Evolutionary conservation across 208 protist genomes (phyloP), one percentile per base, ranked within the genome.

Genomic region (Herpetomonas samuelpessoai): DNA sequence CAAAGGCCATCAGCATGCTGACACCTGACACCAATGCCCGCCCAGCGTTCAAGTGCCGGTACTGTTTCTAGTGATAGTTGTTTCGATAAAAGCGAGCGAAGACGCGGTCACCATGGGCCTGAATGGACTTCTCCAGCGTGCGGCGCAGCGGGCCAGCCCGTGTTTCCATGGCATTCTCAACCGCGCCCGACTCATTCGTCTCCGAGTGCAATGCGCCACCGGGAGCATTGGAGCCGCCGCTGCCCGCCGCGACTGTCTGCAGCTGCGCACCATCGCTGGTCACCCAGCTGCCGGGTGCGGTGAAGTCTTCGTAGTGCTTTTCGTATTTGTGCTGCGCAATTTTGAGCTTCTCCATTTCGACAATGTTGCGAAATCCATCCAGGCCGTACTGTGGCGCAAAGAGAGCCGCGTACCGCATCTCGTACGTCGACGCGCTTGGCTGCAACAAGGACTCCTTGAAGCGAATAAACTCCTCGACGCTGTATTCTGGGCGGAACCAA

Each of bases 401-500:
- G 35, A 91, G 28, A 18, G 83, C 70, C 1, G 81, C 81, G 58
- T 92, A 95, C 14, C 89, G 89, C 86, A 95, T 88, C 68, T 95
- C 85, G 68, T 81, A 90, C 19, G 71, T 76, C 24, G 83, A 83
- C 28, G 89, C 89, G 31, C 83, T 91, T 3, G 89, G 89, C 72
- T 91, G 85, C 39, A 95, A 74, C 26, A 95, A 59, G 30, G 81
- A 88, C 65, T 95, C 85, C 66, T 92, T 92, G 62, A 91, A 95
- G 47, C 89, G 85, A 26, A 95, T 89, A 56, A 86, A 89, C 69
- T 95, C 85, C 75, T 95, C 85, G 28, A 95, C 83, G 52, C 89
- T 95, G 65, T 95, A 95, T 70, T 95, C 85, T 1, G 89, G 86
- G 12, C 76, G 71, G 50, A 92, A 95, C 82, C 83, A 92, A 69